Base-by-base conservation (phyloP, 2,329 filamentous ascomycete species). In the Sporothrix sp. region DNA sequence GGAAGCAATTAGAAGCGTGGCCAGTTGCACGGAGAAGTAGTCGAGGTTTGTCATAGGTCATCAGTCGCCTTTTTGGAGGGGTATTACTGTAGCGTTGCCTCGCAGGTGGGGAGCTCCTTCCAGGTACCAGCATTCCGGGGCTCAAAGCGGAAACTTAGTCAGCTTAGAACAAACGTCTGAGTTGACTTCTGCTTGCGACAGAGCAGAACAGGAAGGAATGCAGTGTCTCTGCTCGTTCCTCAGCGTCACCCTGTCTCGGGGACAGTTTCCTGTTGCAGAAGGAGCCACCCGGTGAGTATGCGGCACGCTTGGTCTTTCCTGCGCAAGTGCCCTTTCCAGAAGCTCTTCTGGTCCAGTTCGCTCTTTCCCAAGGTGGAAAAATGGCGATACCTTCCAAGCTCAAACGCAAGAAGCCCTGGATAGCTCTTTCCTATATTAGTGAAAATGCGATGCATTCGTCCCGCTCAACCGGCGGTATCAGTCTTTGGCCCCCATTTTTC, bases 51-150 rank as follows among this genome's bases (percentile, higher is more conserved):
- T n/a, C n/a, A 23, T 45, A 45, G 20, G 28, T 25, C 30, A 21
- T 33, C 20, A 35, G 30, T 20, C 32, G 30, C 9, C 20, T 45
- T 27, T 35, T 45, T 35, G 43, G 43, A 45, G 43, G 43, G 43
- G 43, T 20, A 45, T 9, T 18, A 25, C 30, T 13, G 25, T 18
- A 45, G n/a, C n/a, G n/a, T n/a, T n/a, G n/a, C n/a, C n/a, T n/a
- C n/a, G n/a, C n/a, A 13, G 20, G 43, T 45, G 43, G 43, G 21
- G 43, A 45, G 43, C 43, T 45, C 43, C 16, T 45, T 45, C 20
- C 30, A 45, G 30, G 30, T 36, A 45, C 42, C 30, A 35, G 20
- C 28, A 25, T 23, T 25, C 18, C 30, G 42, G n/a, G 28, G 28
- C 30, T 35, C 30, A 30, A 30, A 18, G 30, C 30, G 18, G 4